A percentile compares a stretch with the other conserved stretches of the same genome.
Evolutionary conservation across 257 asterid genomes (phyloP).

Genomic region (Solanum clarkiae): DNA sequence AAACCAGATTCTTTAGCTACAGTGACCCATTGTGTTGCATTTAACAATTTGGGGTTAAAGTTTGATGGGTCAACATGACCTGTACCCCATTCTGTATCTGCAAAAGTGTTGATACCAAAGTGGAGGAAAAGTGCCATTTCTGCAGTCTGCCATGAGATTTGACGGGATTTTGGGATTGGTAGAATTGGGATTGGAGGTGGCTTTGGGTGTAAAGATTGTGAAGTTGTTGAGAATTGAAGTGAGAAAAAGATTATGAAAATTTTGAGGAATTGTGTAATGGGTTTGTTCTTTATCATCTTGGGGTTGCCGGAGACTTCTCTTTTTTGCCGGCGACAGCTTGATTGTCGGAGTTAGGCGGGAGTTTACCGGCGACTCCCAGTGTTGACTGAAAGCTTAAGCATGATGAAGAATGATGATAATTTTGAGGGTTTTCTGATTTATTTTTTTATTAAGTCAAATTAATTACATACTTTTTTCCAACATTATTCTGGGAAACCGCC

Average conservation of each 20-base stretch:
- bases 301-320: not conserved
- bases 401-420: not conserved
- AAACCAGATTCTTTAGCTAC: slow-evolving; percentile 72
- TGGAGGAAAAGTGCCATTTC: slow-evolving; percentile 90
- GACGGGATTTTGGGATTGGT: slow-evolving; percentile 68
- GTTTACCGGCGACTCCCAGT: not conserved
- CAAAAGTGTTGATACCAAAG: slow-evolving; percentile 85
- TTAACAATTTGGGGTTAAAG: slow-evolving; percentile 56
- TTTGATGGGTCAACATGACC: slow-evolving; percentile 65
- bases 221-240: not conserved
- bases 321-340: not conserved
- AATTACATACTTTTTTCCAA: too few relatives aligned
- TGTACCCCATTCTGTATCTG: slow-evolving; percentile 83
- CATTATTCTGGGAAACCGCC: too few relatives aligned
- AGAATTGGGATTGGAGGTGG: slow-evolving; percentile 86
- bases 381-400: not conserved
- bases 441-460: too few relatives aligned
- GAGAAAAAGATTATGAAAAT: not conserved
- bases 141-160: slow-evolving; percentile 83
- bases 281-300: slow-evolving; percentile 3
- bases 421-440: not conserved
- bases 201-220: slow-evolving; percentile 17
- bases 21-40: slow-evolving; percentile 81
- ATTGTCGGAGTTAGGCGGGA: not conserved
- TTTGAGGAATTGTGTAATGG: not conserved